Base-by-base conservation (phyloP, 768 basidiomycete genomes). In the Thelephora ganbajun region DNA sequence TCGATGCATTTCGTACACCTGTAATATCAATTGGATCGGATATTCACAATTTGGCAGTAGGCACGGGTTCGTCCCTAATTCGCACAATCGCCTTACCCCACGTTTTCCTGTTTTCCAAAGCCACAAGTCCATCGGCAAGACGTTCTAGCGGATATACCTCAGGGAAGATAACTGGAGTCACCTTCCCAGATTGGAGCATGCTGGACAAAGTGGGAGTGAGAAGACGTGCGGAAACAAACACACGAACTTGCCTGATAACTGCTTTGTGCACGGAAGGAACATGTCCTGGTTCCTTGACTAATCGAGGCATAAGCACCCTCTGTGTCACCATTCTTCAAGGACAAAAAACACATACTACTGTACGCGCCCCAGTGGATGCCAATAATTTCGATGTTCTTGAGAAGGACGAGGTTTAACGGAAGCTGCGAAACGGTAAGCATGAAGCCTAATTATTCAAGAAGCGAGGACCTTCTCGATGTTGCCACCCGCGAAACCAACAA, bases 401-500 rank as follows among this genome's bases (percentile, higher is more conserved):
- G 56, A 6, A 64, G 53, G 6, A 60, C 60, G 26, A 84, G 60
- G 56, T 87, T 86, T 59, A 90, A 79, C 0, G 94, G 88, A 18
- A 94, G 71, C 89, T 91, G 52, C 1, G n/a, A 16, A 13, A n/a
- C 20, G 26, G 22, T 34, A 6, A 5, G 18, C 22, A 13, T 2
- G n/a, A 19, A n/a, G 7, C 1, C 11, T 7, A 43, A 18, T 5
- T 18, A 12, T n/a, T 13, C 20, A 2, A 35, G 6, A 36, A 6
- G 11, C 20, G 43, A 36, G 20, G 44, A 84, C 83, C 70, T 89
- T 87, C 62, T 92, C 89, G 47, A 94, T 89, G 11, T 70, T 63
- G 3, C 88, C 88, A 6, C 74, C 85, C 3, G 85, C 89, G 62
- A 93, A 98, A 5, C 94, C 96, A 45, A 99, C 81, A n/a, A 98